Conservation (phyloP, 352 stramenopile genomes). For the Globisporangium uncinulatum region DNA sequence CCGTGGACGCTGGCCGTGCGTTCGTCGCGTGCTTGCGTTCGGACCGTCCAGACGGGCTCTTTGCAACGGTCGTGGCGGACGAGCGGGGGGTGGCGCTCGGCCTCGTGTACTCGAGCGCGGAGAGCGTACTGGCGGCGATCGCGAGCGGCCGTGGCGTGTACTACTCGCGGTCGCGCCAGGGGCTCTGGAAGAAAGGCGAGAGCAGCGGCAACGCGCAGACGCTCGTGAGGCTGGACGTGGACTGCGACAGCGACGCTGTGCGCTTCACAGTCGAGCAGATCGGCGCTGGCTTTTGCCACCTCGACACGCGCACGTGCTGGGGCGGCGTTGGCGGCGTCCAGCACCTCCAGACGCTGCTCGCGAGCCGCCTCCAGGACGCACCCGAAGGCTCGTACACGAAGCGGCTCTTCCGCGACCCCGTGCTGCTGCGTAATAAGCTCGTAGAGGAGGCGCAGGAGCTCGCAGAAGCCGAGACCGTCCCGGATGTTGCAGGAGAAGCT, state of each 20-base stretch:
- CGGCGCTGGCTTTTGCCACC: slow-evolving; percentile 68
- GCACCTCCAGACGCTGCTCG: slow-evolving; percentile 88
- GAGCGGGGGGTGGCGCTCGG: slow-evolving; percentile 84
- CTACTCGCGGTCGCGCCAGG: slow-evolving; percentile 90
- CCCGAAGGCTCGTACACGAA: slow-evolving; percentile 96
- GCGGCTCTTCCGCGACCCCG: slow-evolving; percentile 90
- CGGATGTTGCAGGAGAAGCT: slow-evolving; percentile 91
- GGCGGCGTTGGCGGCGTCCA: slow-evolving; percentile 80
- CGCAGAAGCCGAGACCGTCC: slow-evolving; percentile 73
- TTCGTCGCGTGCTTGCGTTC: slow-evolving; percentile 85
- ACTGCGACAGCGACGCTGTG: slow-evolving; percentile 95
- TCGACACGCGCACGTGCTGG: slow-evolving; percentile 94
- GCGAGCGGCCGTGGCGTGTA: slow-evolving; percentile 90
- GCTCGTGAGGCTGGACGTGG: slow-evolving; percentile 90
- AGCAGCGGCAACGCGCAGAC: slow-evolving; percentile 93
- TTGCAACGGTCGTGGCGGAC: slow-evolving; percentile 93
- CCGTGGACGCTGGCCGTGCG: slow-evolving; percentile 29
- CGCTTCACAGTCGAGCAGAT: slow-evolving; percentile 92
- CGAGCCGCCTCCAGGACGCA: slow-evolving; percentile 79
- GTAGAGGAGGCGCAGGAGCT: slow-evolving; percentile 96
- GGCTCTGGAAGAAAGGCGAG: slow-evolving; percentile 95
- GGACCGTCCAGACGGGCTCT: slow-evolving; percentile 89
- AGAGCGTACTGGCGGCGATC: slow-evolving; percentile 89
- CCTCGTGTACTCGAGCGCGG: slow-evolving; percentile 93
- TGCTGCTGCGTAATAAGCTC: slow-evolving; percentile 93